Evolutionary conservation across 257 asterid species (phyloP), one percentile per base, ranked within the genome.

Genomic region (Orobanche coerulescens): DNA sequence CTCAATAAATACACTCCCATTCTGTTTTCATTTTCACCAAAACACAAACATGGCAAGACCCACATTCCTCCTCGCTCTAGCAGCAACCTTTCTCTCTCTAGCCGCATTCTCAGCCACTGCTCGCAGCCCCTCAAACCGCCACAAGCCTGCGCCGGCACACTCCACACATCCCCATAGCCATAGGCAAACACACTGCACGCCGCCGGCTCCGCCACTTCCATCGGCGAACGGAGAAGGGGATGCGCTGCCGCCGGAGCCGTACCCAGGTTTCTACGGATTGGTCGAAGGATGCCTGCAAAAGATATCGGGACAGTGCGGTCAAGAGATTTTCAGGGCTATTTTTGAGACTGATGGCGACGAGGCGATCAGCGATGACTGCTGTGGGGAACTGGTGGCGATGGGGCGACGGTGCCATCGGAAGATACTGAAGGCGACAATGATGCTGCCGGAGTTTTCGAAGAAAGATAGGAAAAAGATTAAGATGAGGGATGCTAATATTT

Each of bases 351-450:
- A 11, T 7, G 22, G 7, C 4, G 31, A n/a, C 1, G 55, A n/a
- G n/a, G n/a, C 16, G 30, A 7, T 65, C 47, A 65, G 63, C 34
- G 13, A 28, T 1, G 12, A n/a, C 25, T 66, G 71, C 63, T 66
- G 71, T 23, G 8, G 12, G 26, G 11, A 56, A 34, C 40, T 55
- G 37, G 64, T 55, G 57, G 47, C 16, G 36, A 19, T 55, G 58
- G 64, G 71, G 57, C 51, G 48, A 34, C 25, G 40, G 22, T 66
- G 71, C 63, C 64, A 54, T 57, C 25, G 40, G 2, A 34, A 6
- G 0, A 34, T 34, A 6, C 40, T 34, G 12, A 34, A 34, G 40
- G 40, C 40, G 12, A 34, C 40, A 2, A 6, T 34, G 40, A 12
- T 1, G 2, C 10, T 34, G 40, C 40, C 40, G 1, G 12, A 34